phyloP scores from a whole-genome alignment of 2,329 filamentous ascomycete genomes.

The Geosmithia morbida region DNA sequence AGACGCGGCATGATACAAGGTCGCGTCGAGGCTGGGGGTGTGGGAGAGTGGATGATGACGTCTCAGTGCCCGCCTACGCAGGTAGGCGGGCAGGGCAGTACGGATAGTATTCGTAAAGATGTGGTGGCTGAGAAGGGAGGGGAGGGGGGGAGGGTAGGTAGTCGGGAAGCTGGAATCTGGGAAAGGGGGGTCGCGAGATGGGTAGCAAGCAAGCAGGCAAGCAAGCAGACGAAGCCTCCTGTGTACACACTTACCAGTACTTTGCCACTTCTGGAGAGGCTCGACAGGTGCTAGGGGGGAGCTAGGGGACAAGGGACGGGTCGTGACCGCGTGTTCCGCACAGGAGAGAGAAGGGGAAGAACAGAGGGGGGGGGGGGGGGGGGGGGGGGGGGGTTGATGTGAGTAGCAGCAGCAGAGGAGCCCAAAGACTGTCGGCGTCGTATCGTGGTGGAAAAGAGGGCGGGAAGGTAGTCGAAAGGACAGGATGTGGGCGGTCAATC shows the following conservation, averaged over 20 bases:
- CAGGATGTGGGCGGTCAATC: not conserved
- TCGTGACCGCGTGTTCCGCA: constrained; percentile 2
- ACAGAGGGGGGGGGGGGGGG: not conserved
- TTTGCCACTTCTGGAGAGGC: not conserved
- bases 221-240: not conserved
- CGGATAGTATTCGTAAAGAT: not conserved
- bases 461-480: not conserved
- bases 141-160: not conserved
- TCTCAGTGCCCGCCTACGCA: not conserved
- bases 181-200: not conserved
- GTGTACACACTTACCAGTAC: not conserved
- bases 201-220: not conserved
- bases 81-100: not conserved
- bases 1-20: not conserved
- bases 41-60: not conserved
- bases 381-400: not conserved
- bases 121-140: not conserved
- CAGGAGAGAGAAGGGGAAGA: not conserved
- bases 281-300: not conserved
- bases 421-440: not conserved
- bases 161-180: not conserved
- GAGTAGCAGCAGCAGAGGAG: not conserved
- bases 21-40: not conserved
- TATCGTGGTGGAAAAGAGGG: not conserved
- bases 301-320: not conserved